These are phyloP conservation scores for Penicillium lividum DNA, from an alignment of 495 filamentous ascomycete genomes.

Conservation along the genomic window DNA sequence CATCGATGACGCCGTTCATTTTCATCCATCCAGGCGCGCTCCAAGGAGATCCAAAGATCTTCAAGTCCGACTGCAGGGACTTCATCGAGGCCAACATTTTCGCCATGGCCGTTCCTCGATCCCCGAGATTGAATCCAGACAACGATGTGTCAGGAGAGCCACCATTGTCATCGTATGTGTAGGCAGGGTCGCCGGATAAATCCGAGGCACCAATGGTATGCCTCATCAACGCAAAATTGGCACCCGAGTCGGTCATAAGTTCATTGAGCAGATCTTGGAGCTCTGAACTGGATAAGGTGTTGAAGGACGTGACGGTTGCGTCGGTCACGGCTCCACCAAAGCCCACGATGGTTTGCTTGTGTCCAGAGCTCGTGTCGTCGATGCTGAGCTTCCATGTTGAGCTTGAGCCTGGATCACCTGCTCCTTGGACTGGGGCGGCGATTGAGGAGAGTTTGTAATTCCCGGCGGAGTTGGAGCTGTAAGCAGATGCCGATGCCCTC, in stretches of 20 bases:
- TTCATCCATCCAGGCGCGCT: slow-evolving; percentile 62
- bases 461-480: slow-evolving; percentile 46
- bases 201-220: slow-evolving; percentile 58
- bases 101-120: slow-evolving; percentile 55
- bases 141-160: slow-evolving; percentile 41
- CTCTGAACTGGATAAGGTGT: slow-evolving; percentile 37
- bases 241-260: slow-evolving; percentile 48
- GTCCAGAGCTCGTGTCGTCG: slow-evolving; percentile 48
- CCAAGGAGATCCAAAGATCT: slow-evolving; percentile 55
- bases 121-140: slow-evolving; percentile 46
- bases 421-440: slow-evolving; percentile 43
- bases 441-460: slow-evolving; percentile 45
- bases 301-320: slow-evolving; percentile 54
- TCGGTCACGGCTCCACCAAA: slow-evolving; percentile 60
- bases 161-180: slow-evolving; percentile 55
- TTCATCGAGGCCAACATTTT: slow-evolving; percentile 30
- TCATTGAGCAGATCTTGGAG: slow-evolving; percentile 46
- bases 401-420: slow-evolving; percentile 37
- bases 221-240: slow-evolving; percentile 51
- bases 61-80: slow-evolving; percentile 38
- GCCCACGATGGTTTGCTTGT: slow-evolving; percentile 52
- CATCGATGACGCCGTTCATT: slow-evolving; percentile 49
- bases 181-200: slow-evolving; percentile 46
- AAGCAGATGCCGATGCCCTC: slow-evolving; percentile 36
- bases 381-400: slow-evolving; percentile 52